A percentile compares a stretch with the other conserved stretches of the same genome.
Conservation (phyloP, 805 yeast species). For the Monosporozyma aquatica region DNA sequence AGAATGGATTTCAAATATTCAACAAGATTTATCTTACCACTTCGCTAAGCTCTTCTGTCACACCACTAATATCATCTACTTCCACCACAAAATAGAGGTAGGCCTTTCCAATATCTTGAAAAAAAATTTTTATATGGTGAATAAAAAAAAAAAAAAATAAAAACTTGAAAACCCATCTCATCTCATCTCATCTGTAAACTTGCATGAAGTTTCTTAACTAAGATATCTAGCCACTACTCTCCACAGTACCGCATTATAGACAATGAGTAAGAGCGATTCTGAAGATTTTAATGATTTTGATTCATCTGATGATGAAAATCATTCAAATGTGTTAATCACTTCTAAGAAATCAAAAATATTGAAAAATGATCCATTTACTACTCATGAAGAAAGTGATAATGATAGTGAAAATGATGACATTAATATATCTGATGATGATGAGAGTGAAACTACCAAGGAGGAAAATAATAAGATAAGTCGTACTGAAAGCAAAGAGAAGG, state of each 20-base stretch:
- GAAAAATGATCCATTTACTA: constrained; percentile 13
- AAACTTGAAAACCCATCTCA: neutral
- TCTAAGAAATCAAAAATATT: constrained; percentile 12
- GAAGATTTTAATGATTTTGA: constrained; percentile 18
- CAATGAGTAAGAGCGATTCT: constrained; percentile 1
- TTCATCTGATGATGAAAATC: constrained; percentile 25
- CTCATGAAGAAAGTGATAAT: constrained; percentile 13
- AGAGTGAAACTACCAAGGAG: constrained; percentile 8
- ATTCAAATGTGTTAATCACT: constrained; percentile 15
- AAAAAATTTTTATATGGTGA: too few species aligned
- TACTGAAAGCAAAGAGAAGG: constrained; percentile 12
- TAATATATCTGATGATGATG: constrained; percentile 5
- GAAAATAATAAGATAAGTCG: constrained; percentile 9
- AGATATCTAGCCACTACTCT: too few species aligned
- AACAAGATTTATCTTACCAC: too few species aligned
- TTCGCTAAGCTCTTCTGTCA: too few species aligned
- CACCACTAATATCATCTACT: too few species aligned
- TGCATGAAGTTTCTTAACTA: too few species aligned
- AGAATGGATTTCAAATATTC: too few species aligned
- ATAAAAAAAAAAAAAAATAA: too few species aligned
- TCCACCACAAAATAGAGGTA: too few species aligned
- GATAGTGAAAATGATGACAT: constrained; percentile 17
- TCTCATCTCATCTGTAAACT: neutral
- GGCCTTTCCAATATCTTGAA: too few species aligned
- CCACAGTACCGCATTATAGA: too few species aligned